phyloP scores from a whole-genome alignment of 768 basidiomycete genomes.

The Suillus occidentalis region DNA sequence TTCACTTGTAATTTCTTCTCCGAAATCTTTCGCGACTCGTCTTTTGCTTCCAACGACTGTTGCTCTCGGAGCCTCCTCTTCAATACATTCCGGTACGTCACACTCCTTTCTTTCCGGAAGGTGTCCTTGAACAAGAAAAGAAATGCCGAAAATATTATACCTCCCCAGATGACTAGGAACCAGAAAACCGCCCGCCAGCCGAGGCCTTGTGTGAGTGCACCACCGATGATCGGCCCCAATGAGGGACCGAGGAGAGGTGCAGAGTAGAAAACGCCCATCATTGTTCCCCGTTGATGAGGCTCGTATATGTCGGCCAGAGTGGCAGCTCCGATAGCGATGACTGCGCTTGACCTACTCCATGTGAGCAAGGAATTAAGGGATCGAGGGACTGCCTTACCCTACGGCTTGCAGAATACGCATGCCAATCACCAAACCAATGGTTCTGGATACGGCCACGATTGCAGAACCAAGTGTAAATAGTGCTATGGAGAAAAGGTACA shows the following conservation, averaged over 20 bases:
- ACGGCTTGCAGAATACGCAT: conserved; percentile 67
- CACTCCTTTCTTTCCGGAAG: conserved; percentile 78
- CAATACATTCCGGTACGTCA: conserved; percentile 71
- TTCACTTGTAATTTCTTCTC: conserved; percentile 6
- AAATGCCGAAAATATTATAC: conserved; percentile 54
- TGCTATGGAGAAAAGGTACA: conserved; percentile 54
- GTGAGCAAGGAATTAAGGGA: neutral
- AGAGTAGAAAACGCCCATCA: conserved; percentile 82
- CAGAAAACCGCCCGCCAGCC: conserved; percentile 87
- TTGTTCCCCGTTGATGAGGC: conserved; percentile 72
- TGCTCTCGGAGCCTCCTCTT: conserved; percentile 38
- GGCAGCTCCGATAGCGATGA: conserved; percentile 72
- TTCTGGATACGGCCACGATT: conserved; percentile 57
- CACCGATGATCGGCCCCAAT: conserved; percentile 70
- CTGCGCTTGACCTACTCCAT: conserved; percentile 55
- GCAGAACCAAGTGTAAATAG: conserved; percentile 58
- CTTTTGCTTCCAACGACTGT: conserved; percentile 16
- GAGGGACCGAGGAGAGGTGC: conserved; percentile 74
- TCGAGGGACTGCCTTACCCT: conserved; percentile 40
- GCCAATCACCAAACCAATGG: conserved; percentile 58
- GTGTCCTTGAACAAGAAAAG: conserved; percentile 75
- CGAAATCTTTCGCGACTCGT: conserved; percentile 15
- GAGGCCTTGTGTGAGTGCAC: conserved; percentile 61
- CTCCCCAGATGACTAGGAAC: conserved; percentile 68
- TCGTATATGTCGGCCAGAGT: conserved; percentile 82